phyloP scores from a whole-genome alignment of 2,329 filamentous ascomycete genomes.

The Apiospora sp. region DNA sequence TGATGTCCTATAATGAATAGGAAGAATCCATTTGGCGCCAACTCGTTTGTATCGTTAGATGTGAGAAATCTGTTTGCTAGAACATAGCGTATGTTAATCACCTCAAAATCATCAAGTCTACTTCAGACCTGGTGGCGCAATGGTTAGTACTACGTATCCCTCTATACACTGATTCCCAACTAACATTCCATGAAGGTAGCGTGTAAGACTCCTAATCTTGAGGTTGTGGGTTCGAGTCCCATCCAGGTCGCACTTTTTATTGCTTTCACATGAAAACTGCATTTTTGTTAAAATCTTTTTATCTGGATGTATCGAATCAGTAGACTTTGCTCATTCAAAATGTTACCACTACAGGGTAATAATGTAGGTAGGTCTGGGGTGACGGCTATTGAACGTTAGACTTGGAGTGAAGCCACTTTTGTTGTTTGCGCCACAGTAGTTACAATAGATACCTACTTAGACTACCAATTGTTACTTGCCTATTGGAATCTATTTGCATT shows the following conservation, averaged over 20 bases:
- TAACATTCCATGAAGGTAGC: no score
- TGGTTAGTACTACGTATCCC: no score
- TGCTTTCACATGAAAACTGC: not conserved
- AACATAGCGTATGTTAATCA: not conserved
- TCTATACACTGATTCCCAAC: no score
- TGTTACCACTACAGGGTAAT: no score
- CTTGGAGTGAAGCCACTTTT: not conserved
- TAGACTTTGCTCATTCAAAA: not conserved
- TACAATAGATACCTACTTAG: not conserved
- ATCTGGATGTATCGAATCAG: not conserved
- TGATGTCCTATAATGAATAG: not conserved
- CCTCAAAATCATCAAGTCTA: not conserved
- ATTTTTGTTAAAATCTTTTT: not conserved
- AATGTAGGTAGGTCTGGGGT: no score
- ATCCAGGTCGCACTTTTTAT: constrained; percentile 33
- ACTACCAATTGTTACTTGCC: not conserved
- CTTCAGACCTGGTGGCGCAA: constrained; percentile 34
- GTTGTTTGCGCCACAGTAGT: not conserved
- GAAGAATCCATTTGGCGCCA: not conserved
- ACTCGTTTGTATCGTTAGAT: no score
- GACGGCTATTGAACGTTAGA: no score
- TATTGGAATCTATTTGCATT: constrained; percentile 12
- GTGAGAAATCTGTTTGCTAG: no score
- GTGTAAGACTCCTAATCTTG: constrained; percentile 44
- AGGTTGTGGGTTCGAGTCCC: constrained; percentile 48